Conservation (phyloP, 768 basidiomycete genomes). For the Leucosporidium scottii region DNA sequence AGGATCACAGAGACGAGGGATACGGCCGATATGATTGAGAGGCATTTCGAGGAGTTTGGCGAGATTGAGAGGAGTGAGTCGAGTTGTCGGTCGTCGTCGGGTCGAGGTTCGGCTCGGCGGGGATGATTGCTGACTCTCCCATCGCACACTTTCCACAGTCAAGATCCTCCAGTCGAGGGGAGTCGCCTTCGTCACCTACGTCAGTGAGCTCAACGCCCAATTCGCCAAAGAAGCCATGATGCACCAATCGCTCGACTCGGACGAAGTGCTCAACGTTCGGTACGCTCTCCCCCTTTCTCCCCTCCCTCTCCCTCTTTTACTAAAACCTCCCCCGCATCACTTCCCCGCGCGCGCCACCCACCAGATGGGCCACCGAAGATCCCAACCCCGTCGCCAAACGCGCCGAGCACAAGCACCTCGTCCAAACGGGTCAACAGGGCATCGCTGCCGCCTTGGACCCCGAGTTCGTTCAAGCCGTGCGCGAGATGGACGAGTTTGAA, state of each 20-base stretch:
- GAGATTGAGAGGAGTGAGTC: conserved; percentile 77
- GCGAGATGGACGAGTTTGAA: conserved; percentile 77
- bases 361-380: conserved; percentile 91
- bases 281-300: conserved; percentile 31
- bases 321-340: too few species aligned
- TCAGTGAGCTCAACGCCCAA: conserved; percentile 73
- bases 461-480: conserved; percentile 78
- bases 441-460: conserved; percentile 78
- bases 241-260: conserved; percentile 91
- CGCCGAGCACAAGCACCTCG: conserved; percentile 72
- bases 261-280: conserved; percentile 95
- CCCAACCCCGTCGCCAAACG: conserved; percentile 88
- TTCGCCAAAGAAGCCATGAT: conserved; percentile 99
- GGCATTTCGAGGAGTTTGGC: conserved; percentile 96
- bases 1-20: conserved; percentile 59
- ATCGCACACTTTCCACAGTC: conserved; percentile 47
- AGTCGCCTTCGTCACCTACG: conserved; percentile 95
- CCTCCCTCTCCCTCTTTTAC: not conserved
- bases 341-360: not conserved
- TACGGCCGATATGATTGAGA: conserved; percentile 63
- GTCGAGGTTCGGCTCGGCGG: conserved; percentile 22
- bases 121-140: not conserved
- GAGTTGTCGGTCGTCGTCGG: not conserved
- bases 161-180: conserved; percentile 87
- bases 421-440: conserved; percentile 76